These are phyloP conservation scores for Sporothrix sp. DNA, from an alignment of 2,329 filamentous ascomycete genomes.

Conservation along the genomic window DNA sequence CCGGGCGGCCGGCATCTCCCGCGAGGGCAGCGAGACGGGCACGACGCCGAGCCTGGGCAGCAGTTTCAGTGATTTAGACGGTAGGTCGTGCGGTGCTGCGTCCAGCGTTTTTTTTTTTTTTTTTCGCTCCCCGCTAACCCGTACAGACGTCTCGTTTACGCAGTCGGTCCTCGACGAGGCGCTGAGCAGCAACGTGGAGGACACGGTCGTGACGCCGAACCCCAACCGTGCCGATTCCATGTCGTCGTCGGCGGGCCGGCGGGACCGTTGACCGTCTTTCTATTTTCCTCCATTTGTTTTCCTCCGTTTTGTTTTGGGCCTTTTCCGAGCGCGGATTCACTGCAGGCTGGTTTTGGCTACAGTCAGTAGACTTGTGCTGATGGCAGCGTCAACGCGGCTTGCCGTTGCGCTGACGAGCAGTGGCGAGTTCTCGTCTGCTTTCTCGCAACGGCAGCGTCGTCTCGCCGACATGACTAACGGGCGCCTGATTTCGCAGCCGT, in stretches of 20 bases:
- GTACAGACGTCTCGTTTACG: slow-evolving; percentile 18
- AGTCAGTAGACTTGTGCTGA: no score
- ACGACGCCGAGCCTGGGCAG: slow-evolving; percentile 71
- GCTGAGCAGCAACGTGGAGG: slow-evolving; percentile 17
- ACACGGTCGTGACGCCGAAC: slow-evolving; percentile 8
- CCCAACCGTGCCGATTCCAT: slow-evolving; percentile 7
- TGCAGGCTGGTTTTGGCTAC: no score
- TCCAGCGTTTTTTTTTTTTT: background rate
- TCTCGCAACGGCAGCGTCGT: no score
- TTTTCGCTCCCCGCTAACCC: background rate
- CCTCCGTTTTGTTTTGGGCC: no score
- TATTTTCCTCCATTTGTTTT: no score
- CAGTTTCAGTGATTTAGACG: slow-evolving; percentile 78
- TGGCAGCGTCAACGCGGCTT: no score
- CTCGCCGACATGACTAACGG: no score
- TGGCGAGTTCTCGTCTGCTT: no score
- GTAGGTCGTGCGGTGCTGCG: slow-evolving; percentile 38
- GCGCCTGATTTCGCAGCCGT: no score
- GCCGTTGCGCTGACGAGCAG: no score
- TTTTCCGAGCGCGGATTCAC: no score
- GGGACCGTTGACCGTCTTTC: no score
- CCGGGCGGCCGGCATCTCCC: slow-evolving; percentile 38
- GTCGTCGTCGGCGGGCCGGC: slow-evolving; percentile 8
- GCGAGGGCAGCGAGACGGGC: slow-evolving; percentile 54
- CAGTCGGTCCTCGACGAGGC: slow-evolving; percentile 19